A percentile compares a stretch with the other conserved stretches of the same genome.
Conservation (phyloP, 441 rosid species). For the Erodium texanum region DNA sequence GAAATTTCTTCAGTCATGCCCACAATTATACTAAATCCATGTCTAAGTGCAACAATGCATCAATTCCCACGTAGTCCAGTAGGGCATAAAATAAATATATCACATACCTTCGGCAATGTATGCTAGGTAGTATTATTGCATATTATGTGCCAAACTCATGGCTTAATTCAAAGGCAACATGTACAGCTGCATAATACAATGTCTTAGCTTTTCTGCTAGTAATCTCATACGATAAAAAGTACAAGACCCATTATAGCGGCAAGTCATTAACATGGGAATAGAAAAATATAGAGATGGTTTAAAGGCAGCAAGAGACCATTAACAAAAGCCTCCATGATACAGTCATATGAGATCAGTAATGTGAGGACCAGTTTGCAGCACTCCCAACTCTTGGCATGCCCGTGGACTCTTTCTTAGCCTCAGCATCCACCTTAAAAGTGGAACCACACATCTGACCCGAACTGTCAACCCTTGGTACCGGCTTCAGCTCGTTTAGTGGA, state of each 20-base stretch:
- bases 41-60: too few species aligned
- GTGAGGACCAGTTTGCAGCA: slow-evolving; percentile 76
- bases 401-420: slow-evolving; percentile 49
- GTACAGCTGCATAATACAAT: slow-evolving; percentile 22
- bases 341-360: slow-evolving; percentile 35
- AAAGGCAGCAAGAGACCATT: slow-evolving; percentile 15
- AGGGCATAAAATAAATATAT: too few species aligned
- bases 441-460: slow-evolving; percentile 87
- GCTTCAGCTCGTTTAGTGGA: slow-evolving; percentile 82
- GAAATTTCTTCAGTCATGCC: too few species aligned
- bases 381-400: slow-evolving; percentile 91
- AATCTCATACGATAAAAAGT: background rate
- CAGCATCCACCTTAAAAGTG: slow-evolving; percentile 67
- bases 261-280: slow-evolving; percentile 10
- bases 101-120: too few species aligned
- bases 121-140: slow-evolving; percentile 23
- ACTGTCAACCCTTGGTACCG: slow-evolving; percentile 91
- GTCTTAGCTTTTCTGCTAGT: background rate
- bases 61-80: too few species aligned
- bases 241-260: slow-evolving; percentile 6
- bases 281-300: background rate
- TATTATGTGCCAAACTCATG: slow-evolving; percentile 16
- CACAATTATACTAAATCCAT: too few species aligned
- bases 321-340: slow-evolving; percentile 16
- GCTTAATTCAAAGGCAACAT: slow-evolving; percentile 24